phyloP scores from a whole-genome alignment of 2,329 filamentous ascomycete genomes.

The Parastagonospora avenae region DNA sequence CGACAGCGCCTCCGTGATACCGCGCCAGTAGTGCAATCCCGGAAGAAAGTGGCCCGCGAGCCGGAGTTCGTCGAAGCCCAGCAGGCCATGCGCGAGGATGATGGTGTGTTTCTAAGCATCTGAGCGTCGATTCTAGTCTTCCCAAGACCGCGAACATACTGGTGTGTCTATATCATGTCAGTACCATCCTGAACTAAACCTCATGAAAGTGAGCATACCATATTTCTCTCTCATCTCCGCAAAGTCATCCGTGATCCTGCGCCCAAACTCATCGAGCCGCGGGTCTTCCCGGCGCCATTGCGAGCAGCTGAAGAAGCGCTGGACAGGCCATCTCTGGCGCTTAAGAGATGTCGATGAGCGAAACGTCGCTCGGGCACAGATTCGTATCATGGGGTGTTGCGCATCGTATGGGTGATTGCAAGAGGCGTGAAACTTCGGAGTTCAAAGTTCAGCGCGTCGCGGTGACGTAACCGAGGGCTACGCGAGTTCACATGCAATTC shows the following conservation, averaged over 20 bases:
- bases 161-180: constrained; percentile 40
- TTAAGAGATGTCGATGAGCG: constrained; percentile 20
- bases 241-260: constrained; percentile 65
- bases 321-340: constrained; percentile 1
- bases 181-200: not conserved
- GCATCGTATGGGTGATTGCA: constrained; percentile 19
- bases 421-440: too few species aligned
- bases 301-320: constrained; percentile 29
- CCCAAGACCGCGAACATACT: constrained; percentile 19
- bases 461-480: constrained; percentile 8
- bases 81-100: constrained; percentile 67
- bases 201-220: constrained; percentile 42
- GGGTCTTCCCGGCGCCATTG: constrained; percentile 49
- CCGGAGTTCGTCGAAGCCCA: constrained; percentile 68
- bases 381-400: constrained; percentile 37
- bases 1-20: constrained; percentile 63
- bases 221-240: constrained; percentile 64
- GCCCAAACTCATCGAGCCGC: constrained; percentile 57
- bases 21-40: constrained; percentile 68
- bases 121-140: constrained; percentile 38
- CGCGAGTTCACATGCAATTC: constrained; percentile 1
- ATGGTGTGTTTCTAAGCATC: constrained; percentile 57
- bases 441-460: too few species aligned
- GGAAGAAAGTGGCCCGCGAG: constrained; percentile 60
- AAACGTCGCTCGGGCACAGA: constrained; percentile 28